Evolutionary conservation across 495 filamentous ascomycete genomes (phyloP), one percentile per base, ranked within the genome.

Genomic region (Hypoxylon cercidicola): DNA sequence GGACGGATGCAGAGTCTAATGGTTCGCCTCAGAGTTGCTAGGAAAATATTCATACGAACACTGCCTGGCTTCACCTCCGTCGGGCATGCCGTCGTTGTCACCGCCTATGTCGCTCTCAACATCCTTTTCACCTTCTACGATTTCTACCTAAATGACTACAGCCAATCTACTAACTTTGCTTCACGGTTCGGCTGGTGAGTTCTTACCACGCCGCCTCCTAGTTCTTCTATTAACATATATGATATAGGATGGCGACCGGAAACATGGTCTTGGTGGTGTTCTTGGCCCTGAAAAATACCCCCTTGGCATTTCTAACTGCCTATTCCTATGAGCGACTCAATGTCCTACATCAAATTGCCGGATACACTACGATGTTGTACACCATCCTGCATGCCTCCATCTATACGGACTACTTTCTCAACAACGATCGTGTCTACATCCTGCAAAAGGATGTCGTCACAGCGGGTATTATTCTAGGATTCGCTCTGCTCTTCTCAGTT

Each of bases 261-360:
- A 89, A 88, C 59, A 63, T 85, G 52, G 77, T 73, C 50, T 74
- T 89, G 21, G 75, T 87, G 21, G 79, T 87, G 12, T 87, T 88
- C 49, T 76, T 89, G 21, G 81, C 83, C 2, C 73, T 89, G 55
- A 87, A 85, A 55, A 87, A 88, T 64, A 88, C 84, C 0, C 86
- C 86, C 28, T 65, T 89, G 16, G 82, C 85, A 25, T 76, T 82
- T 30, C 60, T 89, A 20, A 84, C 82, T 9, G 81, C 82, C 15
- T 82, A 83, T 45, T 87, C 85, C 8, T 88, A 89, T 66, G 86
- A 89, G 56, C 74, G 82, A 16, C 78, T 89, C 30, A 88, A 87
- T 58, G 78, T 79, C 28, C 79, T 89, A 16, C 86, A 89, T 69
- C 82, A 82, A 53, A 78, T 81, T 43, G 82, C 79, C 32, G 86